Base-by-base conservation (phyloP, 129 eudicot species). In the Helichrysum umbraculigerum region DNA sequence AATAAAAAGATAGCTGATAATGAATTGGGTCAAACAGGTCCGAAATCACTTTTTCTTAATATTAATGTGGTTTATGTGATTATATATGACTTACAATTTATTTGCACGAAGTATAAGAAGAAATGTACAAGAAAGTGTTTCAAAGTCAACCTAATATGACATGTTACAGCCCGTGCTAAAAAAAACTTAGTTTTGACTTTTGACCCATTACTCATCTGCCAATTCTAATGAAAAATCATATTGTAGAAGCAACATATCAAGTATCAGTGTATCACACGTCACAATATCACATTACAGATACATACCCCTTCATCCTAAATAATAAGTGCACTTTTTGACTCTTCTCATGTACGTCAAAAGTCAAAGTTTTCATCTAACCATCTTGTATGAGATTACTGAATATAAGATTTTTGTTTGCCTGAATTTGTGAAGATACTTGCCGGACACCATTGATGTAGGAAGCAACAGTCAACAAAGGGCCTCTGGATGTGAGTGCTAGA, bases 371-470 rank as follows among this genome's bases (percentile, higher is more conserved):
- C 61, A 56, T 6, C 22, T 56, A 15, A 57, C 28, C 28, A 19
- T 57, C 25, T 56, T 17, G 62, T 57, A 5, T 57, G 62, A 57
- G 28, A 5, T 19, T 57, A n/a, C 28, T 57, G 29, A 57, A 57
- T 57, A 20, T 12, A 12, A 4, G 4, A n/a, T 1, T 10, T 39
- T 41, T 71, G 19, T 62, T 67, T 62, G 78, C 29, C 67, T 22
- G 8, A 25, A 58, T 78, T 37, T 74, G 52, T 73, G 80, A 20
- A 93, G 98, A 87, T 93, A 90, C 84, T 67, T 93, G 96, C 97
- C 98, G 2, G 98, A 93, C 68, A 93, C 97, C 73, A 93, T 93
- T 75, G 98, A 93, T 80, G 98, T 93, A 22, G 98, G 79, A 22
- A 87, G 78, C 86, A 87, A 77, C 87, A 91, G 81, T 81, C 97